Evolutionary conservation across 176 grass and related monocot species (phyloP).

Genomic region (Ananas comosus): DNA sequence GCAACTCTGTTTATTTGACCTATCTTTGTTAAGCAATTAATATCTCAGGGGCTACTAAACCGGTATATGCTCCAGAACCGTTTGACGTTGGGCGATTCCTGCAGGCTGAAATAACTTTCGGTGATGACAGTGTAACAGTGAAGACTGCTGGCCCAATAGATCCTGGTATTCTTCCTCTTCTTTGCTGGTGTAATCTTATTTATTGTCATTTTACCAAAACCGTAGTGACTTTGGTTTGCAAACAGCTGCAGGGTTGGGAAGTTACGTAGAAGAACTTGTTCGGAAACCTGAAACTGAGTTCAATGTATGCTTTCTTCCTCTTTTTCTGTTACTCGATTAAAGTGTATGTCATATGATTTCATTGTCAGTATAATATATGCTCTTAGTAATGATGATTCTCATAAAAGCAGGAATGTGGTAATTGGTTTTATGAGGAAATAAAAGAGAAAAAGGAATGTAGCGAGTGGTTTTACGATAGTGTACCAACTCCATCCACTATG

Average conservation of each 20-base stretch:
- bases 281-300: constrained; percentile 65
- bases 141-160: constrained; percentile 61
- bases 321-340: background rate
- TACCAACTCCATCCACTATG: no score
- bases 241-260: constrained; percentile 67
- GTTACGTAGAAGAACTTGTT: constrained; percentile 58
- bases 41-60: constrained; percentile 56
- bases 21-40: background rate
- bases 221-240: constrained; percentile 8
- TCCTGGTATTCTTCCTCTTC: constrained; percentile 44
- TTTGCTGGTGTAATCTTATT: background rate
- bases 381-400: no score
- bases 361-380: no score
- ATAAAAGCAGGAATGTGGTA: no score
- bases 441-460: no score
- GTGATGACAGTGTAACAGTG: constrained; percentile 30
- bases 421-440: no score
- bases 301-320: constrained; percentile 44
- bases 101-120: constrained; percentile 61
- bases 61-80: constrained; percentile 62
- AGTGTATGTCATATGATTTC: no score
- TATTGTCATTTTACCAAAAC: background rate
- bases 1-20: background rate
- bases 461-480: no score
- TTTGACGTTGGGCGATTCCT: constrained; percentile 58